Base-by-base conservation (phyloP, 2,329 filamentous ascomycete genomes). In the Neofusicoccum sp. region DNA sequence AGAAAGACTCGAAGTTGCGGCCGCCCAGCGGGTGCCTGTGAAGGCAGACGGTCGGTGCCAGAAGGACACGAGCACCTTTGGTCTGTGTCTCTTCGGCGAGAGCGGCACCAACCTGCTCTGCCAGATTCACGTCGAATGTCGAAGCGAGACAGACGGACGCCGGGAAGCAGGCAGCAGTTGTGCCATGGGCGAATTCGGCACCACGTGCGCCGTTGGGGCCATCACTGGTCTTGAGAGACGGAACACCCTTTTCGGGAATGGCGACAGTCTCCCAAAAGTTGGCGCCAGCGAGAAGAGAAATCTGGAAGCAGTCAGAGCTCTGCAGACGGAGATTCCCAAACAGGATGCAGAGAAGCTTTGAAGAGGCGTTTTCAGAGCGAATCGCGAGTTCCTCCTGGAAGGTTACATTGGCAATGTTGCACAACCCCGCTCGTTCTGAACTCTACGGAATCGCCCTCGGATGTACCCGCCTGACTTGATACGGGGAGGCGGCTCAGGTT, bases 1-100 rank as follows among this genome's bases (percentile, higher is more conserved):
- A 91, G 72, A 92, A 95, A 0, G 90, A 92, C 75, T 96, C 91
- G 66, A 95, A 96, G 65, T 92, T 92, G 63, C 91, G 83, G 20
- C 91, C 91, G 20, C 90, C 90, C 0, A 95, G 80, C 0, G 91
- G 91, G 56, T 89, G 89, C n/a, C 91, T 84, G 68, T 95, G 90
- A 80, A 91, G 88, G 76, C 90, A 92, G 31, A 92, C 86, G 0
- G 90, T 93, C 2, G 89, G 90, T 0, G 87, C 90, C 7, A 93
- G 81, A 4, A 93, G 79, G 31, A 93, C 83, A 62, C 91, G 83
- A 28, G 89, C 87, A 4, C 89, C 89, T 68, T 90, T 87, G 16
- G 89, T 88, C 66, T 86, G 89, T 24, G 83, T 81, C 73, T 93
- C 90, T 9, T 87, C 80, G 11, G 86, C 90, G 61, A 93, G 82